A percentile compares a stretch with the other conserved stretches of the same genome.
These are phyloP conservation scores for Cyclotella sp. DNA, from an alignment of 108 stramenopile species.

Conservation along the genomic window DNA sequence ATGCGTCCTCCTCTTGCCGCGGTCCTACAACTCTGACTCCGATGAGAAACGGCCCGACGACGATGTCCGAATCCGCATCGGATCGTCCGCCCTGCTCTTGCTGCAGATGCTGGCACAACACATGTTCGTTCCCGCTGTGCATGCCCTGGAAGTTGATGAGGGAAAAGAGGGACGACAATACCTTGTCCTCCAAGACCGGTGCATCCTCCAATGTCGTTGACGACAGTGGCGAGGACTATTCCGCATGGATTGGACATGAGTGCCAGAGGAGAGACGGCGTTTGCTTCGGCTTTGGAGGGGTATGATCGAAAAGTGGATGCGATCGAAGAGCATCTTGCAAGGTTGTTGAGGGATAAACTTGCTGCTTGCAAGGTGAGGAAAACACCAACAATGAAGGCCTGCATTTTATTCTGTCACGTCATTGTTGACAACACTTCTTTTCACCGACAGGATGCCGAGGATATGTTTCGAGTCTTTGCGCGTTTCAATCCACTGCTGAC, in stretches of 20 bases:
- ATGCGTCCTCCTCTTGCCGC: conserved; percentile 54
- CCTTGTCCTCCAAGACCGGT: neutral
- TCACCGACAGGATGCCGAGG: conserved; percentile 86
- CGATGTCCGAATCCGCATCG: conserved; percentile 7
- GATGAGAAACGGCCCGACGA: conserved; percentile 11
- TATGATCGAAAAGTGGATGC: conserved; percentile 88
- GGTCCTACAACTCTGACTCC: conserved; percentile 29
- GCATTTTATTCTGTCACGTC: too few relatives aligned
- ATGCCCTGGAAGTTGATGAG: conserved; percentile 61
- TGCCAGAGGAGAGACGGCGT: conserved; percentile 67
- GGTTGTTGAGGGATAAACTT: conserved; percentile 83
- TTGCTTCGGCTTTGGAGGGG: conserved; percentile 72
- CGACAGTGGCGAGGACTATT: conserved; percentile 27
- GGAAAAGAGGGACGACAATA: conserved; percentile 32
- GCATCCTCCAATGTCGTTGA: neutral
- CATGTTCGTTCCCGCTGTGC: conserved; percentile 80
- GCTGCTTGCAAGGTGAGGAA: conserved; percentile 62
- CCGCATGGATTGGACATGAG: too few relatives aligned
- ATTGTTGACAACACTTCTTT: neutral
- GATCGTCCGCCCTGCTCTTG: conserved; percentile 51
- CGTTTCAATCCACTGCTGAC: conserved; percentile 95
- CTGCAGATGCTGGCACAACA: conserved; percentile 81
- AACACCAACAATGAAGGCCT: conserved; percentile 6
- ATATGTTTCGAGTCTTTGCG: conserved; percentile 97
- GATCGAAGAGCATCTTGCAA: conserved; percentile 83